phyloP scores from a whole-genome alignment of 805 yeast genomes.

The Babjeviella inositovora region DNA sequence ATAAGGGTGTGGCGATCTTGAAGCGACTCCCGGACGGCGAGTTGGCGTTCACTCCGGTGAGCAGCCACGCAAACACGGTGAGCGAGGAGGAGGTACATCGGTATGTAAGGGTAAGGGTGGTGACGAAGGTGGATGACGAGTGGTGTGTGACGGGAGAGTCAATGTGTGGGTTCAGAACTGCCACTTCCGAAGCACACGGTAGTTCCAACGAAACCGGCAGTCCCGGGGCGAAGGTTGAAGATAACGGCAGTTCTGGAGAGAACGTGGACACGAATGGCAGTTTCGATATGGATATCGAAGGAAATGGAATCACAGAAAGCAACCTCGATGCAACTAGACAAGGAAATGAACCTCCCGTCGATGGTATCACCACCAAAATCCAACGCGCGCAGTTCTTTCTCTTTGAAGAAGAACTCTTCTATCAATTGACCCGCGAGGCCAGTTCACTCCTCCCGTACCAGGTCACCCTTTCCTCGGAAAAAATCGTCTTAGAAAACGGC shows the following conservation, averaged over 20 bases:
- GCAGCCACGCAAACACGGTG: too few species aligned
- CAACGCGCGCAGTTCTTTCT: conserved; percentile 54
- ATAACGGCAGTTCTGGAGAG: too few species aligned
- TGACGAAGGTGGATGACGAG: conserved; percentile 36
- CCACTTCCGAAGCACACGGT: conserved; percentile 3
- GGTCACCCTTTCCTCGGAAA: conserved; percentile 45
- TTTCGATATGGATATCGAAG: too few species aligned
- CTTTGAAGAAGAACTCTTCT: conserved; percentile 83
- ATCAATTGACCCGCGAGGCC: conserved; percentile 66
- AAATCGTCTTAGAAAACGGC: conserved; percentile 49
- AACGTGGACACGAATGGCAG: too few species aligned
- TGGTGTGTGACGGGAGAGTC: conserved; percentile 45
- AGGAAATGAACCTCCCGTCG: too few species aligned
- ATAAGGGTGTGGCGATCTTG: conserved; percentile 63
- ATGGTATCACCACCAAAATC: conserved; percentile 37
- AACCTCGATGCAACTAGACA: too few species aligned
- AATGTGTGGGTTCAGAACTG: conserved; percentile 5
- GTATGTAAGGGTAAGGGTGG: conserved; percentile 42
- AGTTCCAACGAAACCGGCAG: conserved; percentile 1
- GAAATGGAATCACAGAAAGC: too few species aligned
- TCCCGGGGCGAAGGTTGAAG: conserved; percentile 3
- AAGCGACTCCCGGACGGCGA: conserved; percentile 32
- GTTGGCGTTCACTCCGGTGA: conserved; percentile 15
- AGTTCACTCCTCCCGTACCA: conserved; percentile 49
- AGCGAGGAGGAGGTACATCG: conserved; percentile 19